Base-by-base conservation (phyloP, 176 grass and related monocot species). In the Guadua angustifolia region DNA sequence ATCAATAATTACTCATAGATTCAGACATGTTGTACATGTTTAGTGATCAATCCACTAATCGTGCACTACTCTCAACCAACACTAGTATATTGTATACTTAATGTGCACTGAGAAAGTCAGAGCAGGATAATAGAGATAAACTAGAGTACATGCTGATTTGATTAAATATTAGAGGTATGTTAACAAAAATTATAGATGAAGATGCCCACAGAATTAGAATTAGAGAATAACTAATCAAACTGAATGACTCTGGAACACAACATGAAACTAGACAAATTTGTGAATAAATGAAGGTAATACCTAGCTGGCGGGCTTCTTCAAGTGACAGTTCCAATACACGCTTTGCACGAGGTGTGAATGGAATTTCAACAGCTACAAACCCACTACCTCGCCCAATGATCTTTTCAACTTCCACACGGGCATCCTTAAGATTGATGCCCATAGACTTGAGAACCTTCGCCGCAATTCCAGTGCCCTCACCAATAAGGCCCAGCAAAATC, bases 381-480 rank as follows among this genome's bases (percentile, higher is more conserved):
- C 96, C 96, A 64, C 87, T 94, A 18, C 96, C 96, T 77, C 96
- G 83, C 71, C 96, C 96, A 87, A 94, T 99, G 16, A 94, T 89
- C 83, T 95, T 99, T 57, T 99, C 96, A 45, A 99, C 96, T 87
- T 95, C 93, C 0, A 95, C 84, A 42, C 96, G 88, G 4, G 96
- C 96, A 92, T 99, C 96, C 83, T 99, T 95, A 78, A 99, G 89
- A 86, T 90, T 99, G 81, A 99, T 94, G 53, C 93, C 96, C 91
- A 92, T 95, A 59, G 93, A 95, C 77, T 99, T 95, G 7, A 99
- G 77, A 83, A 99, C 96, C 88, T 95, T 99, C 0, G 93, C 96
- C 3, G 96, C 96, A 87, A 95, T 95, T 46, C 93, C 89, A 45
- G 93, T 95, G 21, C 93, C 96, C 81, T 95, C 93, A 32, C 96